Base-by-base conservation (phyloP, 768 basidiomycete genomes). In the Pleurotus sapidus region DNA sequence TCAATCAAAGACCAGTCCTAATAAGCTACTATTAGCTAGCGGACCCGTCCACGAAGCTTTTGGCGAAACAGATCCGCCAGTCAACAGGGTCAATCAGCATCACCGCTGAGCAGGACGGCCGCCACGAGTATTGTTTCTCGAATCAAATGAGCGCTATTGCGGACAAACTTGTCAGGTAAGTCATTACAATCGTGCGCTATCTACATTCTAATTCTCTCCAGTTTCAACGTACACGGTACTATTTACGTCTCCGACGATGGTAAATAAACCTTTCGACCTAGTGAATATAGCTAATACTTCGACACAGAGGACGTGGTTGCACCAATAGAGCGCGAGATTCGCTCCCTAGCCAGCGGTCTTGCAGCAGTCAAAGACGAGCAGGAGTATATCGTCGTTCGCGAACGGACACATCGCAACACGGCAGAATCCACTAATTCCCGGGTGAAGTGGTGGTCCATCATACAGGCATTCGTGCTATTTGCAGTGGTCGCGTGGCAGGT, bases 391-490 rank as follows among this genome's bases (percentile, higher is more conserved):
- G 91, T 96, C 30, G 87, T 98, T 25, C 84, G 97, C 49, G 97
- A 99, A 72, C 82, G 83, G 59, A 88, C 88, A 42, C 97, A 99
- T 71, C 81, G 97, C 55, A 93, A 98, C 70, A 99, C 97, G 50
- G 89, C 93, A 7, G 92, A 91, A 78, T 96, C 84, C 1, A 93
- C 92, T 17, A 98, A 98, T 69, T 83, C 89, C 39, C 86, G 97
- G 39, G 96, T 99, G 54, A 98, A 98, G 75, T 98, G 94, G 94
- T 99, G 97, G 97, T 95, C 94, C 2, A 87, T 99, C 59, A 69
- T 94, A 5, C 97, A 99, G 71, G 81, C 90, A 3, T 68, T 91
- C 40, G 89, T 98, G 18, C 75, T 98, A 57, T 90, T 98, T 67
- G 78, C 84, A 2, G 89, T 97, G 0, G 95, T 97, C 55, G 95